Evolutionary conservation across 495 filamentous ascomycete genomes (phyloP), one percentile per base, ranked within the genome.

Genomic region (Talaromyces borbonicus): DNA sequence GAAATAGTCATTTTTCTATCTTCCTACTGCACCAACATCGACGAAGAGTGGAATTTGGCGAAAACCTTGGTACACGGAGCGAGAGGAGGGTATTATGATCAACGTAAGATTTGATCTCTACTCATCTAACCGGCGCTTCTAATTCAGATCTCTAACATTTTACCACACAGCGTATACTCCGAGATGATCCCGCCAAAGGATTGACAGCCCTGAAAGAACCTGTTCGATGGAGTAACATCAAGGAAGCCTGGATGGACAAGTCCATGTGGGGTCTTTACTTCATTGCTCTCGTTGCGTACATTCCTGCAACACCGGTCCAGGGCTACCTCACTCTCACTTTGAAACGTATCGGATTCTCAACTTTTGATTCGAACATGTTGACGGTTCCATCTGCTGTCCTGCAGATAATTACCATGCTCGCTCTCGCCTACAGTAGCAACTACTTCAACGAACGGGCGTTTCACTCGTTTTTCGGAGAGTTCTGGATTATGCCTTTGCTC

Each of bases 161-260:
- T 12, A 1, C 23, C 35, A 40, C 29, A 66, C 47, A 66, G 66
- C 49, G 65, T 58, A 37, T 66, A 45, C 49, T 69, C 14, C 66
- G 71, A 15, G 74, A 78, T 44, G 74, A 78, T 50, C 73, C 74
- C 8, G 67, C 71, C 31, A 78, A 78, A 51, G 70, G 74, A 4
- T 48, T 63, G 43, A 49, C 63, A 0, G 50, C 53, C 26, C 53
- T 66, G 46, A 51, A 56, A 26, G 53, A 68, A 43, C 49, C 49
- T n/a, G 57, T 53, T 23, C 62, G 55, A 4, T 37, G 52, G 12
- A 33, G 46, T 29, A 58, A 66, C 49, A 51, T 70, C 45, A 51
- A 56, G 23, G 33, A 57, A 27, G 52, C 62, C 19, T 60, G 48
- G 55, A 58, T 37, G 11, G 63, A 67, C 48, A 51, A 53, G 19